Evolutionary conservation across 179 eudicot species (phyloP).

Genomic region (Beta corolliflora): DNA sequence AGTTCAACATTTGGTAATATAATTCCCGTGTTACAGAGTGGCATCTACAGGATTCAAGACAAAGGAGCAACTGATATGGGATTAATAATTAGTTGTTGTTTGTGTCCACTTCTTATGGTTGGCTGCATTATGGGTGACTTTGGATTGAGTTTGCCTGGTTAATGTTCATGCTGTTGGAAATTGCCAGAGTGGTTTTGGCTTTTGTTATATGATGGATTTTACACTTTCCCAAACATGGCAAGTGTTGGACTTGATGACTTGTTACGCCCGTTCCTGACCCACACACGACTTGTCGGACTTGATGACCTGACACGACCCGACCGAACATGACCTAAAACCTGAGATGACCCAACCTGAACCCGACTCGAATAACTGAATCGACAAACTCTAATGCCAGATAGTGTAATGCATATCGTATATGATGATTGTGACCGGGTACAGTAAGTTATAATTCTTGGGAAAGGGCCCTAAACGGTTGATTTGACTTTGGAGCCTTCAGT

Average conservation of each 20-base stretch:
- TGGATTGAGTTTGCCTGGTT: conserved; percentile 1
- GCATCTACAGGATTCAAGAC: not conserved
- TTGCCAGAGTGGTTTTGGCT: not conserved
- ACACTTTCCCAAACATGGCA: not conserved
- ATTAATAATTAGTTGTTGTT: not conserved
- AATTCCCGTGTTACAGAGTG: not conserved
- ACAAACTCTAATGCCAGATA: no score
- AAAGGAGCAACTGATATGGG: not conserved
- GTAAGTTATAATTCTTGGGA: not conserved
- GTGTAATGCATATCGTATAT: not conserved
- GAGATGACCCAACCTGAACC: no score
- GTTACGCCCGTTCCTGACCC: no score
- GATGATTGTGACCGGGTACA: not conserved
- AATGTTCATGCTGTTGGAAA: not conserved
- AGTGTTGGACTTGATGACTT: not conserved
- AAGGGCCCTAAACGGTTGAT: not conserved
- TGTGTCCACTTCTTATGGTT: not conserved
- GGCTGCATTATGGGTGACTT: not conserved
- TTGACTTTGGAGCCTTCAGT: conserved; percentile 1
- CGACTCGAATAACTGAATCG: no score
- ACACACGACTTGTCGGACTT: no score
- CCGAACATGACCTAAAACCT: no score
- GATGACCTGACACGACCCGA: no score
- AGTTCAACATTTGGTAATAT: not conserved
- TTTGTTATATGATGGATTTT: not conserved